Base-by-base conservation (phyloP, 1,284 basidiomycete species). In the Pascua guehoae region DNA sequence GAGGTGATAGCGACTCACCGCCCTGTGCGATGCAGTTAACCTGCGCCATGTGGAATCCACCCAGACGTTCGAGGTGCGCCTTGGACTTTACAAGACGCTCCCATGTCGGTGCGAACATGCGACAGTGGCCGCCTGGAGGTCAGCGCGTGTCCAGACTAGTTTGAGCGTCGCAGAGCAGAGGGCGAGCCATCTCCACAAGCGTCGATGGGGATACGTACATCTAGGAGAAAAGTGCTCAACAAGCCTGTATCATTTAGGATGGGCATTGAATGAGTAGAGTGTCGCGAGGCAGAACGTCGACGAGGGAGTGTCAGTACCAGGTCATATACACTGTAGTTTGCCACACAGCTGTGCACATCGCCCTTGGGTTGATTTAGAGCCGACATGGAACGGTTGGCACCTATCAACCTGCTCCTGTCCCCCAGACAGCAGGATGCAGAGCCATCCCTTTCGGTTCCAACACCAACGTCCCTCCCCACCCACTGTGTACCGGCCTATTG, bases 1-100 rank as follows among this genome's bases (percentile, higher is more conserved):
- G 24, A 32, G 24, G 24, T 32, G 24, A 11, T 11, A 42, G n/a
- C n/a, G n/a, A 78, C 87, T 61, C 60, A 88, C 91, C 91, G 68
- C 90, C 90, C 70, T 91, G 81, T 4, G 87, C 81, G 0, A 86
- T 81, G 70, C 93, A 96, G 74, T 95, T 86, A 45, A 96, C 86
- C 70, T 92, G 91, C 0, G 88, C 91, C 57, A 93, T 81, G 54
- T 84, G 82, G 12, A 95, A 84, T 10, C 81, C 80, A 0, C 73
- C 64, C 10, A 86, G 81, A 66, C 83, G 74, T 42, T 81, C 75
- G 41, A 82, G 79, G 45, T 75, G 72, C 58, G 84, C 80, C 55
- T 84, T 84, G 41, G 87, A 82, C 47, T 77, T 70, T 1, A 77
- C 79, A 4, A 97, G 80, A 49, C 86, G 78, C 41, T 84, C 80